Evolutionary conservation across 2,329 filamentous ascomycete species (phyloP).

Genomic region (Thielaviopsis euricoi): DNA sequence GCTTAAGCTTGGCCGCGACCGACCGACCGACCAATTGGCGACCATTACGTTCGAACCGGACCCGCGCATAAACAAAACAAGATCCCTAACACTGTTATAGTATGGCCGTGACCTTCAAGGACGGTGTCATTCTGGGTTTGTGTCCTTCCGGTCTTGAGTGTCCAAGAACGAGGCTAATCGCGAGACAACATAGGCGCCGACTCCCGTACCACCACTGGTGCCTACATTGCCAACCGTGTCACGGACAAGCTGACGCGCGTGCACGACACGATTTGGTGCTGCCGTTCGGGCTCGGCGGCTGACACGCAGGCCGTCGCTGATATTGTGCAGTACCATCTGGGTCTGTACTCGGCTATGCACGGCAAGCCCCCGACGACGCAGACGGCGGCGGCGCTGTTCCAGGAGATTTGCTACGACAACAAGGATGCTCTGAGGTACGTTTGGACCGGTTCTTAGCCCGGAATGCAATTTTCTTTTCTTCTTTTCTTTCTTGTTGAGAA

Average conservation of each 20-base stretch:
- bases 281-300: conserved; percentile 88
- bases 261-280: conserved; percentile 99
- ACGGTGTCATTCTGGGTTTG: conserved; percentile 81
- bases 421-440: conserved; percentile 79
- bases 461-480: no score
- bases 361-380: conserved; percentile 84
- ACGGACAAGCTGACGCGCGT: conserved; percentile 98
- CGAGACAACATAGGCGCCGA: conserved; percentile 64
- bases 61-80: conserved; percentile 10
- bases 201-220: conserved; percentile 89
- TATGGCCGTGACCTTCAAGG: conserved; percentile 98
- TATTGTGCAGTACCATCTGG: conserved; percentile 92
- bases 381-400: conserved; percentile 88
- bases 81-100: conserved; percentile 28
- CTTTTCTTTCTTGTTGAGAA: no score
- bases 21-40: conserved; percentile 5
- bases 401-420: conserved; percentile 95
- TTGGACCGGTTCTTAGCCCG: no score
- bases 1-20: neutral
- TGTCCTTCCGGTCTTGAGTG: conserved; percentile 12
- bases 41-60: conserved; percentile 5
- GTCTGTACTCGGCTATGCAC: conserved; percentile 80
- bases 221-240: conserved; percentile 97
- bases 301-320: conserved; percentile 97
- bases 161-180: no score